Evolutionary conservation across 805 yeast species (phyloP).

Genomic region (Spathaspora sp.): DNA sequence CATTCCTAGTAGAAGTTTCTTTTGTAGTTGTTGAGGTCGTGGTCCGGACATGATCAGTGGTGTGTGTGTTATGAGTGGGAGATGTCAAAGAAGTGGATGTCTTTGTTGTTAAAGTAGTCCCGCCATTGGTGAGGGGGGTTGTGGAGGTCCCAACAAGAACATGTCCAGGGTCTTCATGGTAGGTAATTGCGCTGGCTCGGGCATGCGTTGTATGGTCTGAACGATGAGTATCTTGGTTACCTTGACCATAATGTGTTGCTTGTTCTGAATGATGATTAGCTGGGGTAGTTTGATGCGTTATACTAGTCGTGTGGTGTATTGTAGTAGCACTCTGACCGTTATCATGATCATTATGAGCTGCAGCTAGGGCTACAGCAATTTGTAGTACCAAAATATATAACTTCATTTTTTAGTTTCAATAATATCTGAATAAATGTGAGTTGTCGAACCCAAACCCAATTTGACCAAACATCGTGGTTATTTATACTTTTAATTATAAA

Average conservation of each 20-base stretch:
- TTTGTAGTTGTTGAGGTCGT: background rate
- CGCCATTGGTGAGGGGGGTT: background rate
- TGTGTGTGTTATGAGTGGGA: background rate
- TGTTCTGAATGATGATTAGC: background rate
- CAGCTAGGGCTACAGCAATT: background rate
- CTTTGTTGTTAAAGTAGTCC: background rate
- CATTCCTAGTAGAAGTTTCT: background rate
- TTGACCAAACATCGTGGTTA: background rate
- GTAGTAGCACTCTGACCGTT: background rate
- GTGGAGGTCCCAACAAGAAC: background rate
- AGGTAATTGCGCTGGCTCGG: background rate
- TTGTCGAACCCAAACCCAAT: background rate
- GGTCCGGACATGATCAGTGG: background rate
- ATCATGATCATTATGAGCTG: background rate
- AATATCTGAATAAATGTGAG: background rate
- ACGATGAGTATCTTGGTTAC: too few relatives aligned
- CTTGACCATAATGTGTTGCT: too few relatives aligned
- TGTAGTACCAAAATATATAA: background rate
- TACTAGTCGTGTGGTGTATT: background rate
- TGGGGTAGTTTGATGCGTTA: background rate
- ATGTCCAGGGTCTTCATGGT: background rate
- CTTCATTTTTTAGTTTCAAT: background rate
- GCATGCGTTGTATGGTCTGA: background rate
- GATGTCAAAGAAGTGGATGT: background rate
- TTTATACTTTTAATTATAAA: background rate